Conservation (phyloP, 805 yeast species). For the Candida maris region DNA sequence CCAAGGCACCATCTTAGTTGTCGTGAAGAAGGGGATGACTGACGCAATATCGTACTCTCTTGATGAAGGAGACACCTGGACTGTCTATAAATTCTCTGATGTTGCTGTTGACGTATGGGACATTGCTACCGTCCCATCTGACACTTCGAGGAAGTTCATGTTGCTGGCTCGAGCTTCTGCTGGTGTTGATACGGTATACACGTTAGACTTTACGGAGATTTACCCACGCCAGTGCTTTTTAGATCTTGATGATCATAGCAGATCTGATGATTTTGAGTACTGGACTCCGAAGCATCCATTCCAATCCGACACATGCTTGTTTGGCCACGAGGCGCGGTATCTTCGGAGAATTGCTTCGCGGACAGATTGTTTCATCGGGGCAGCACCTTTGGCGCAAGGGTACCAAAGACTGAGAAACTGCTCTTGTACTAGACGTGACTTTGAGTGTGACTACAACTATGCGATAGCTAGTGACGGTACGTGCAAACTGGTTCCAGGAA, state of each 20-base stretch:
- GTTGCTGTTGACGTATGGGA: conserved; percentile 58
- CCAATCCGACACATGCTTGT: conserved; percentile 51
- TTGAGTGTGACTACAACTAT: conserved; percentile 90
- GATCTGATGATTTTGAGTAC: conserved; percentile 54
- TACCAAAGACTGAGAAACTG: conserved; percentile 62
- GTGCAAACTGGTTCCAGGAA: conserved; percentile 78
- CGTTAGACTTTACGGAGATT: conserved; percentile 55
- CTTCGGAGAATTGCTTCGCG: conserved; percentile 54
- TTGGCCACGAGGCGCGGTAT: conserved; percentile 66
- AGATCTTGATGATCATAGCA: conserved; percentile 37
- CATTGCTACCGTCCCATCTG: conserved; percentile 86
- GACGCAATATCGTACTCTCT: conserved; percentile 59
- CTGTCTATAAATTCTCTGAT: conserved; percentile 57
- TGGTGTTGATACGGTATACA: conserved; percentile 32
- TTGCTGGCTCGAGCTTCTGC: conserved; percentile 51
- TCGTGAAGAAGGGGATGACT: conserved; percentile 60
- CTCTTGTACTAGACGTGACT: conserved; percentile 80
- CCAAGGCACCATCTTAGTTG: conserved; percentile 79
- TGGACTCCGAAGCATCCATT: conserved; percentile 60
- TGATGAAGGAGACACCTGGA: conserved; percentile 82
- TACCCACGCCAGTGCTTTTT: conserved; percentile 54
- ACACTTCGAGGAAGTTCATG: conserved; percentile 77
- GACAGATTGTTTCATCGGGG: conserved; percentile 66
- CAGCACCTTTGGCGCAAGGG: conserved; percentile 57
- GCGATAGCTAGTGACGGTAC: conserved; percentile 70